A percentile compares a stretch with the other conserved stretches of the same genome.
phyloP scores from a whole-genome alignment of 169 alveolate species.

The Cryptosporidium bovis region DNA sequence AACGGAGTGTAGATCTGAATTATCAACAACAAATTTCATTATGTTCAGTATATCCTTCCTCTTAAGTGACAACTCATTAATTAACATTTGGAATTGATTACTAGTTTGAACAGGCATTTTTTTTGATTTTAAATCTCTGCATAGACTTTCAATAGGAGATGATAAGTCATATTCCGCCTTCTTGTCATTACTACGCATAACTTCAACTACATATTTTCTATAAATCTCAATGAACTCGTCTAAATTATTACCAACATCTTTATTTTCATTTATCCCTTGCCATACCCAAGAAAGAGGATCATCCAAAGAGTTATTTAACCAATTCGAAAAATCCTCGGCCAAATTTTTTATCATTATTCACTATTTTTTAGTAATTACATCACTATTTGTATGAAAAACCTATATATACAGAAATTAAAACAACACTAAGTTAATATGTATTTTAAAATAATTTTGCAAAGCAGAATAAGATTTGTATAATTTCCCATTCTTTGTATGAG shows the following conservation, averaged over 20 bases:
- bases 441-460: too few species aligned
- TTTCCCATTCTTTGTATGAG: too few species aligned
- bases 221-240: not conserved
- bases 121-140: slow-evolving; percentile 19
- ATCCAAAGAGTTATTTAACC: slow-evolving; percentile 11
- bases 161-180: slow-evolving; percentile 4
- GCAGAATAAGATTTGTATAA: too few species aligned
- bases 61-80: slow-evolving; percentile 13
- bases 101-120: slow-evolving; percentile 4
- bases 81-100: not conserved
- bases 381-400: too few species aligned
- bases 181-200: not conserved
- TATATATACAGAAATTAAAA: too few species aligned
- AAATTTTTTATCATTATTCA: too few species aligned
- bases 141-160: slow-evolving; percentile 20
- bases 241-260: not conserved
- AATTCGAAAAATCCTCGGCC: not conserved
- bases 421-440: too few species aligned
- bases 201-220: not conserved
- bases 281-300: slow-evolving; percentile 72
- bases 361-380: too few species aligned
- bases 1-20: slow-evolving; percentile 42
- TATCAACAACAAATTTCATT: slow-evolving; percentile 49
- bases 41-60: slow-evolving; percentile 26
- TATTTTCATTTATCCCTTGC: not conserved